phyloP scores from a whole-genome alignment of 2,329 filamentous ascomycete species.

The Magnaporthiopsis incrustans region DNA sequence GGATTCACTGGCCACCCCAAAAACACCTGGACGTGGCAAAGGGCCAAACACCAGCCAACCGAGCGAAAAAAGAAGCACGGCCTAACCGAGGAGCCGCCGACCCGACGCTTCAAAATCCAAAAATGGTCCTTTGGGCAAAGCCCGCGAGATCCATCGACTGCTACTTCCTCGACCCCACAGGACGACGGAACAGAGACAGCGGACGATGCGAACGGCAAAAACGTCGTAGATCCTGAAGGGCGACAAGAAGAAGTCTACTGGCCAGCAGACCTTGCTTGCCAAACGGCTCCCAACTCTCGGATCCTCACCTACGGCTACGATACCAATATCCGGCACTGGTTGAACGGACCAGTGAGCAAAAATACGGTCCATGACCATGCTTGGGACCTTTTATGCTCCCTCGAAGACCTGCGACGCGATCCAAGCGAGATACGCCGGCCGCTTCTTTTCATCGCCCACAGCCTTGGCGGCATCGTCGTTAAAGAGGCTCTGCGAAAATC shows the following conservation, averaged over 20 bases:
- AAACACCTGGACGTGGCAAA: neutral
- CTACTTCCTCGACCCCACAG: neutral
- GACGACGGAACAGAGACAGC: neutral
- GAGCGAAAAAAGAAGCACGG: neutral
- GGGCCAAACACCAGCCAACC: too few species aligned
- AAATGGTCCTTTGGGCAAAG: neutral
- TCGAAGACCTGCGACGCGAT: conserved; percentile 21
- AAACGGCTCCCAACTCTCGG: neutral
- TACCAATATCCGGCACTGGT: conserved; percentile 18
- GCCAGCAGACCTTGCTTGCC: neutral
- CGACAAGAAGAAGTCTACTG: neutral
- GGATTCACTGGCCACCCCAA: neutral
- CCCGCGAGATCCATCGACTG: neutral
- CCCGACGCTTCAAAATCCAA: neutral
- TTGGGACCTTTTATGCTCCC: conserved; percentile 23
- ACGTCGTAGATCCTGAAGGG: neutral
- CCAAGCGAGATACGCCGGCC: conserved; percentile 14
- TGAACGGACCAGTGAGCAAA: conserved; percentile 16
- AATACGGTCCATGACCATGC: conserved; percentile 25
- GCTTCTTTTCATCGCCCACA: conserved; percentile 24
- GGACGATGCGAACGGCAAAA: neutral
- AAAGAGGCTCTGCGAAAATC: conserved; percentile 18
- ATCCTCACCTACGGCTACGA: conserved; percentile 23
- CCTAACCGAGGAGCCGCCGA: neutral
- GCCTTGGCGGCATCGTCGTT: conserved; percentile 25